Base-by-base conservation (phyloP, 2,329 filamentous ascomycete species). In the Knufia fluminis region DNA sequence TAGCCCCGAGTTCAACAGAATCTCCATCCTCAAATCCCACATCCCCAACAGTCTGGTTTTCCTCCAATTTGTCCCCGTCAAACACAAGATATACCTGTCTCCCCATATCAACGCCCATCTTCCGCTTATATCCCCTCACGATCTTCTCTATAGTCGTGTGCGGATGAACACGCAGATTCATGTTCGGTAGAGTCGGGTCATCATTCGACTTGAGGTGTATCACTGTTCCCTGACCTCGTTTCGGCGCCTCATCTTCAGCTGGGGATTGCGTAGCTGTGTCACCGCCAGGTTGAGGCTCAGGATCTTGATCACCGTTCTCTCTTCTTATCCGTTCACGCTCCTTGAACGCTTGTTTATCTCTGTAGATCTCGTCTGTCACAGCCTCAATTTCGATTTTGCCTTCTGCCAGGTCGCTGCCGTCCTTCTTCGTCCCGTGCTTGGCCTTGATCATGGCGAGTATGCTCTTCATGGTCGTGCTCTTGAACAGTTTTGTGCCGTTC, bases 11-110 rank as follows among this genome's bases (percentile, higher is more conserved):
- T 64, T 94, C 87, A 28, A 94, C 70, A 23, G 76, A 74, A 62
- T 91, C 86, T 70, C 82, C 74, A 59, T 94, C 84, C 40, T 79
- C 79, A 35, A 94, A 78, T 16, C 88, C 87, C 2, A 81, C 76
- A 31, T 85, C 80, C 39, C 72, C 71, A 40, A 92, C 73, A 1
- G 74, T 77, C 24, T 70, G 68, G 1, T 79, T 71, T 16, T 77
- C 74, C 12, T 82, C 77, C 23, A 94, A 68, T 41, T 71, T 69
- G 45, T 90, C 86, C 12, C 88, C 88, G 58, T 94, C 88, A 64
- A 88, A 90, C 57, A 75, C 71, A 9, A 94, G 68, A 32, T 74
- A 73, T 2, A 92, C 68, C 0, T 73, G 64, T 56, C 72, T 75
- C 3, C 75, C 73, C 1, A 68, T 61, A 0, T 68, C 64, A 16